These are phyloP conservation scores for Botrytis fabae DNA, from an alignment of 2,329 filamentous ascomycete species.

Conservation along the genomic window DNA sequence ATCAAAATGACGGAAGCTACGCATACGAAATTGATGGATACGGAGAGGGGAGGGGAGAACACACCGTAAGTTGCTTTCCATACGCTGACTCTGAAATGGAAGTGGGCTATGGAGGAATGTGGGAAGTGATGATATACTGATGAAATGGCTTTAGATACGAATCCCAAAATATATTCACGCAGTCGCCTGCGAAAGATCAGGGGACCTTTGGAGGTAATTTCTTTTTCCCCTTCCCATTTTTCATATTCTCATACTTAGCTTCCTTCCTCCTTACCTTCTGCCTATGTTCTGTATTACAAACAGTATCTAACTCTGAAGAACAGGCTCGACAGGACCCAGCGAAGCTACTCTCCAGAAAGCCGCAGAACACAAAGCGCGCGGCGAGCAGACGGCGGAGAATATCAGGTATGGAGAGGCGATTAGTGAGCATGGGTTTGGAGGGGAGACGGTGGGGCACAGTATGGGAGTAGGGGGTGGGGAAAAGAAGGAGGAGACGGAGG, in stretches of 20 bases:
- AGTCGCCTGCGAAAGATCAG: slow-evolving; percentile 52
- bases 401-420: slow-evolving; percentile 57
- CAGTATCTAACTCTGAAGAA: neutral
- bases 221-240: neutral
- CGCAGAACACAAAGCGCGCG: slow-evolving; percentile 40
- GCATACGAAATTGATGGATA: slow-evolving; percentile 54
- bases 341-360: slow-evolving; percentile 24
- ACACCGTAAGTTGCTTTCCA: slow-evolving; percentile 49
- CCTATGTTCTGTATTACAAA: no score
- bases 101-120: neutral
- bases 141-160: slow-evolving; percentile 52
- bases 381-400: slow-evolving; percentile 51
- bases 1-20: slow-evolving; percentile 27
- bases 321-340: slow-evolving; percentile 23
- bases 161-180: slow-evolving; percentile 51
- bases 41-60: slow-evolving; percentile 58
- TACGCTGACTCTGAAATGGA: neutral
- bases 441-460: slow-evolving; percentile 47
- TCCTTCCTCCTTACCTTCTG: accelerated
- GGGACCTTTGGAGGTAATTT: slow-evolving; percentile 57
- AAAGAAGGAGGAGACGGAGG: slow-evolving; percentile 43
- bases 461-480: slow-evolving; percentile 39
- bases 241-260: neutral
- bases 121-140: neutral
- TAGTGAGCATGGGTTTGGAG: slow-evolving; percentile 56